Conservation (phyloP, 2,329 filamentous ascomycete genomes). For the Phyllosticta citriasiana region DNA sequence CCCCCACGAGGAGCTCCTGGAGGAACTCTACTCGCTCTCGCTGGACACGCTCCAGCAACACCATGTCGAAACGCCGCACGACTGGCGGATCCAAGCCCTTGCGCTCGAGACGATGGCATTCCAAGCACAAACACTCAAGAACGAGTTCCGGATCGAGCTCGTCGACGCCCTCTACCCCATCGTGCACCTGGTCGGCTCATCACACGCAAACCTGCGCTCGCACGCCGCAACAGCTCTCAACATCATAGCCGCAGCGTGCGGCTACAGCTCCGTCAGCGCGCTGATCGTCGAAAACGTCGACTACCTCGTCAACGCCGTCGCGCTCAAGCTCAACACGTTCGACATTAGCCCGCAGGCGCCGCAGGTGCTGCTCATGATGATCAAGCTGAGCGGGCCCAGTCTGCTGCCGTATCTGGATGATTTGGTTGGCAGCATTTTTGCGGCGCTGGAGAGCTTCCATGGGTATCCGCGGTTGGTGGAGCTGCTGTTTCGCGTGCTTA, state of each 20-base stretch:
- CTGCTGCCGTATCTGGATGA: conserved; percentile 87
- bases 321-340: conserved; percentile 79
- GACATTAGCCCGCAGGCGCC: conserved; percentile 87
- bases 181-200: conserved; percentile 75
- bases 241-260: conserved; percentile 63
- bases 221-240: conserved; percentile 82
- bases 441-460: conserved; percentile 87
- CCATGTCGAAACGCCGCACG: conserved; percentile 28
- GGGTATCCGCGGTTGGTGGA: conserved; percentile 84
- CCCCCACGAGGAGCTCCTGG: conserved; percentile 27
- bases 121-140: conserved; percentile 56
- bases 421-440: conserved; percentile 81
- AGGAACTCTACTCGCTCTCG: conserved; percentile 62
- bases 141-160: conserved; percentile 70
- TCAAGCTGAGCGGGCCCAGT: conserved; percentile 69
- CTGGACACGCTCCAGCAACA: conserved; percentile 47
- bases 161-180: conserved; percentile 87
- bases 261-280: conserved; percentile 62
- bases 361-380: conserved; percentile 89
- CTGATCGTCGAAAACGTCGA: conserved; percentile 87
- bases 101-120: conserved; percentile 73
- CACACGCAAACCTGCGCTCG: conserved; percentile 55
- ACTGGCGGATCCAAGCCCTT: conserved; percentile 69
- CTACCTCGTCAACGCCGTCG: conserved; percentile 91
- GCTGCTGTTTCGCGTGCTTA: conserved; percentile 70